These are phyloP conservation scores for Saccharomycopsis crataegensis DNA, from an alignment of 1,139 yeast species.

Conservation along the genomic window DNA sequence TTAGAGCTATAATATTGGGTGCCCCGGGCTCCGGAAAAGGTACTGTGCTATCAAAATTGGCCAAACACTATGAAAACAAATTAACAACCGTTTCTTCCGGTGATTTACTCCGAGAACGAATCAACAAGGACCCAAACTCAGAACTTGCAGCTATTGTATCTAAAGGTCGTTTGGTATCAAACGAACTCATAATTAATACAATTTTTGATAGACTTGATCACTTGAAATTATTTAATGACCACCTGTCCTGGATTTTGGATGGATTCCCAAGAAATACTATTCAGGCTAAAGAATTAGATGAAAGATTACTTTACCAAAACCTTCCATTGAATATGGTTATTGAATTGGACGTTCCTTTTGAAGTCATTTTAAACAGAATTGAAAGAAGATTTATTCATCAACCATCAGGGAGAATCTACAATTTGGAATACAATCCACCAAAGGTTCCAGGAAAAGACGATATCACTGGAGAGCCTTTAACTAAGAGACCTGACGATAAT, in stretches of 20 bases:
- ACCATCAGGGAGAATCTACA: conserved; percentile 82
- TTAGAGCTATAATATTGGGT: conserved; percentile 68
- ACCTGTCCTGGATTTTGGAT: conserved; percentile 68
- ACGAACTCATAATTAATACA: conserved; percentile 53
- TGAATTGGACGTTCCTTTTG: conserved; percentile 76
- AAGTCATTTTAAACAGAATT: conserved; percentile 70
- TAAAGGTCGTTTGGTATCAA: conserved; percentile 68
- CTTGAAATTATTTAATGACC: conserved; percentile 39
- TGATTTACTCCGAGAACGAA: conserved; percentile 67
- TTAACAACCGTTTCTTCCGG: conserved; percentile 68
- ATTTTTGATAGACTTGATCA: conserved; percentile 43
- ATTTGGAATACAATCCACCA: conserved; percentile 84
- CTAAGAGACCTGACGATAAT: conserved; percentile 77
- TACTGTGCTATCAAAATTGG: conserved; percentile 65
- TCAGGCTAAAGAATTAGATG: conserved; percentile 61
- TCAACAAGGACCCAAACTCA: conserved; percentile 39
- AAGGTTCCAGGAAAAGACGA: conserved; percentile 75
- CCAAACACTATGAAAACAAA: conserved; percentile 41
- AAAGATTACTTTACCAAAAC: conserved; percentile 33
- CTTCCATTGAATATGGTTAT: conserved; percentile 62
- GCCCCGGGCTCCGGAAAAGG: conserved; percentile 98
- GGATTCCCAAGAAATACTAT: conserved; percentile 81
- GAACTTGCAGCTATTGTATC: conserved; percentile 54
- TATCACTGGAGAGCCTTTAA: conserved; percentile 77
- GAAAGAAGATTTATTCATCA: conserved; percentile 81